Evolutionary conservation across 2,329 filamentous ascomycete species (phyloP).

Genomic region (Lasiodiplodia sp.): DNA sequence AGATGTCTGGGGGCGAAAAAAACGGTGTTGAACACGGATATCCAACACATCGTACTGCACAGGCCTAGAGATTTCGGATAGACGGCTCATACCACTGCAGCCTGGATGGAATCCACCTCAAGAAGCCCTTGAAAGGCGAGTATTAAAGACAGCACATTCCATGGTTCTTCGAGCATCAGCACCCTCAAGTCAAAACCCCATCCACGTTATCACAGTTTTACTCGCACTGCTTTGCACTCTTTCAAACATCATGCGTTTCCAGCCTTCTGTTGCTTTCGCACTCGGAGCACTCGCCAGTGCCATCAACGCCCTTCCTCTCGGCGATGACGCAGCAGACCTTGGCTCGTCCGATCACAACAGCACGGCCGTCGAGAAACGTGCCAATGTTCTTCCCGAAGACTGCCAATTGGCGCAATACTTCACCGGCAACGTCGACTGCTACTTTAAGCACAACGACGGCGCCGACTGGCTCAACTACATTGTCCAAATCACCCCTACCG

Average conservation of each 20-base stretch:
- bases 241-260: not conserved
- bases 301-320: not conserved
- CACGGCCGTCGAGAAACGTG: not conserved
- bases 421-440: not conserved
- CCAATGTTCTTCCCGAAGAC: not conserved
- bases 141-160: not conserved
- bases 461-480: not conserved
- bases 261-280: not conserved
- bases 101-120: not conserved
- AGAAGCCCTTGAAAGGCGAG: not conserved
- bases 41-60: not conserved
- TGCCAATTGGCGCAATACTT: constrained; percentile 1
- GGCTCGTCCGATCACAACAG: not conserved
- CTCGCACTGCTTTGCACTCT: not conserved
- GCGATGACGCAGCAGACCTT: not conserved
- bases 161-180: not conserved
- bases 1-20: not conserved
- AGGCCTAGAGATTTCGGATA: not conserved
- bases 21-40: not conserved
- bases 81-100: too few relatives aligned
- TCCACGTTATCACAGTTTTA: not conserved
- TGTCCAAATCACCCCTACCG: not conserved
- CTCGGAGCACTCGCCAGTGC: not conserved
- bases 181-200: not conserved
- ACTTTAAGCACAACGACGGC: not conserved